Conservation (phyloP, 176 grass and related monocot species). For the Elaeis guineensis region DNA sequence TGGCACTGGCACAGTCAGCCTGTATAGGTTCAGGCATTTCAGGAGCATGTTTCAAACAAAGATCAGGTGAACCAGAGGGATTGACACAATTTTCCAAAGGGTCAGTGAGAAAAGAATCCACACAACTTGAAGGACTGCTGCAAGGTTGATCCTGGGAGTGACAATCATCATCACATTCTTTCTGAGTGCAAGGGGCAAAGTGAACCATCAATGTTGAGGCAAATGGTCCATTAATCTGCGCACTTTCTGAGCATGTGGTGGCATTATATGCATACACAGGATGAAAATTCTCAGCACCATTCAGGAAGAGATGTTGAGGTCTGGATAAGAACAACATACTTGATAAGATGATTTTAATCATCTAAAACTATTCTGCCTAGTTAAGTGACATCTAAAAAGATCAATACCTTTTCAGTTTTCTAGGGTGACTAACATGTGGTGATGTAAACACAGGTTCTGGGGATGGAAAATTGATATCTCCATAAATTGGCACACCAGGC, state of each 20-base stretch:
- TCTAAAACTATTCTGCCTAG: background rate
- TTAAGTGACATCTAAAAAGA: background rate
- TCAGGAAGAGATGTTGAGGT: background rate
- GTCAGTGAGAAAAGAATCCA: constrained; percentile 5
- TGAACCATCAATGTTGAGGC: background rate
- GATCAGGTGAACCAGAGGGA: background rate
- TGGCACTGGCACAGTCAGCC: background rate
- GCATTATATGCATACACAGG: background rate
- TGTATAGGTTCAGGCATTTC: background rate
- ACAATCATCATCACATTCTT: background rate
- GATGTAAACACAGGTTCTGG: constrained; percentile 24
- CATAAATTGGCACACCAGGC: constrained; percentile 1
- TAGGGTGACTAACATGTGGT: constrained; percentile 13
- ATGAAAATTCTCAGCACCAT: constrained; percentile 1
- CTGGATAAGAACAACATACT: background rate
- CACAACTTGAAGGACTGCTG: constrained; percentile 9
- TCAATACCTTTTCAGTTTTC: constrained; percentile 19
- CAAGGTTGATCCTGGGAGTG: constrained; percentile 1
- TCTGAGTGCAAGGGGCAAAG: background rate
- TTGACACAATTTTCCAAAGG: constrained; percentile 1
- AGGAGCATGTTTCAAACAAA: background rate
- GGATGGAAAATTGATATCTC: constrained; percentile 23
- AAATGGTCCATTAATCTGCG: background rate
- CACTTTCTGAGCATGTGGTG: background rate
- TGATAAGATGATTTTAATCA: constrained; percentile 1